A percentile compares a stretch with the other conserved stretches of the same genome.
These are phyloP conservation scores for Starmerella sp. DNA, from an alignment of 805 yeast genomes.

Conservation along the genomic window DNA sequence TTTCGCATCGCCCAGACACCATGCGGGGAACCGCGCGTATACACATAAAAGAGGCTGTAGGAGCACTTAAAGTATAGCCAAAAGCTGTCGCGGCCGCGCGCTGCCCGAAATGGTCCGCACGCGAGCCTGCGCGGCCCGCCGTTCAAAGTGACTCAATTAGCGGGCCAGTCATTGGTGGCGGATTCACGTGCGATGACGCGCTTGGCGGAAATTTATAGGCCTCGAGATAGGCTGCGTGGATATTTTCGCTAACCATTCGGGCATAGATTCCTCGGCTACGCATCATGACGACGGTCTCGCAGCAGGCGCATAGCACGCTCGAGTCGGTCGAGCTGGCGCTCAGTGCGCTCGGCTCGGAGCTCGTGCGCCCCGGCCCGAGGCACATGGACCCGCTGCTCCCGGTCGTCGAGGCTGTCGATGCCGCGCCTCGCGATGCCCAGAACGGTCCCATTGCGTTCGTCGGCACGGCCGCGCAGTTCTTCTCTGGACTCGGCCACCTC, in stretches of 20 bases:
- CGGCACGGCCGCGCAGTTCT: slow-evolving; percentile 16
- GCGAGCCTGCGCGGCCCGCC: no score
- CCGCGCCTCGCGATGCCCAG: neutral
- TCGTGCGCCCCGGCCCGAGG: slow-evolving; percentile 7
- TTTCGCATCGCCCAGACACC: no score
- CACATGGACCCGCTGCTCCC: slow-evolving; percentile 15
- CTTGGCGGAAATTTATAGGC: neutral
- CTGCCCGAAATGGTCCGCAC: no score
- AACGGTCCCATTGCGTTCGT: slow-evolving; percentile 13
- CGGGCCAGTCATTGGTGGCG: slow-evolving; percentile 1
- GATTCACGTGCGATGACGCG: slow-evolving; percentile 6
- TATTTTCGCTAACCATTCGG: neutral
- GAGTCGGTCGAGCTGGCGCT: slow-evolving; percentile 16
- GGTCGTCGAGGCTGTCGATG: slow-evolving; percentile 14
- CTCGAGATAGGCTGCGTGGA: neutral
- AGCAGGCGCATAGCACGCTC: slow-evolving; percentile 10
- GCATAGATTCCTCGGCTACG: neutral
- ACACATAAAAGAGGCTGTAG: no score
- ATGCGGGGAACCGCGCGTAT: no score
- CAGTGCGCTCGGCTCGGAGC: slow-evolving; percentile 13
- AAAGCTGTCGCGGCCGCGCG: no score
- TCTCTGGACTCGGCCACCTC: slow-evolving; percentile 21
- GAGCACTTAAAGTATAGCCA: no score
- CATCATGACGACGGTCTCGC: neutral
- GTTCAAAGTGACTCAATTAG: neutral